Base-by-base conservation (phyloP, 805 yeast species). In the Komagataella phaffii region DNA sequence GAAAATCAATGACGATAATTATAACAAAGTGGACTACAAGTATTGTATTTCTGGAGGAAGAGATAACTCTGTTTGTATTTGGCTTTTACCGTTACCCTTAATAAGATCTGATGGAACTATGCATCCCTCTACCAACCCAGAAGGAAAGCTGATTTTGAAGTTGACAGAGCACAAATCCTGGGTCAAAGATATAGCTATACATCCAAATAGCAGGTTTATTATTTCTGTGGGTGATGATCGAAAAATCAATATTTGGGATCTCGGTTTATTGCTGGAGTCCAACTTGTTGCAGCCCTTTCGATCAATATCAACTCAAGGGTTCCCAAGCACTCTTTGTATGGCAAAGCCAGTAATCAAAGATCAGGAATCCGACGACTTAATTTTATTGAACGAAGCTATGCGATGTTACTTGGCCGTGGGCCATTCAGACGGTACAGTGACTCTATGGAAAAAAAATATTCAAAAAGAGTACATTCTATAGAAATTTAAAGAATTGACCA, bases 121-220 rank as follows among this genome's bases (percentile, higher is more conserved):
- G 5, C 46, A 52, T 46, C 85, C 88, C 0, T 66, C 80, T 0
- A 64, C 76, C 18, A 75, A 80, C 58, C 79, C 85, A 1, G 78
- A 81, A 49, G 91, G 86, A 2, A 74, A 71, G 58, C 67, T 78
- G 23, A 59, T 88, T 1, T 70, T 73, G 21, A 79, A 80, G 17
- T 66, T 88, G 8, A 59, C 67, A 6, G 96, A 93, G 2, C 97
- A 90, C 64, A 79, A 80, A 49, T 85, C 93, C 7, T 90, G 98
- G 98, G 85, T 91, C 1, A 77, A 84, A 54, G 76, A 80, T 6
- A 59, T 89, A 5, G 69, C 70, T 7, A 66, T 85, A 49, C 96
- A 88, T 64, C 95, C 96, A 1, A 80, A 78, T 57, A 95, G 93
- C 0, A 72, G 80, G 45, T 80, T 77, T 57, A 62, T 88, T 17